Percentiles rank a stretch among this genome's conserved stretches.
These are phyloP conservation scores for Magnusiomyces suaveolens DNA, from an alignment of 1,139 yeast species.

Conservation along the genomic window DNA sequence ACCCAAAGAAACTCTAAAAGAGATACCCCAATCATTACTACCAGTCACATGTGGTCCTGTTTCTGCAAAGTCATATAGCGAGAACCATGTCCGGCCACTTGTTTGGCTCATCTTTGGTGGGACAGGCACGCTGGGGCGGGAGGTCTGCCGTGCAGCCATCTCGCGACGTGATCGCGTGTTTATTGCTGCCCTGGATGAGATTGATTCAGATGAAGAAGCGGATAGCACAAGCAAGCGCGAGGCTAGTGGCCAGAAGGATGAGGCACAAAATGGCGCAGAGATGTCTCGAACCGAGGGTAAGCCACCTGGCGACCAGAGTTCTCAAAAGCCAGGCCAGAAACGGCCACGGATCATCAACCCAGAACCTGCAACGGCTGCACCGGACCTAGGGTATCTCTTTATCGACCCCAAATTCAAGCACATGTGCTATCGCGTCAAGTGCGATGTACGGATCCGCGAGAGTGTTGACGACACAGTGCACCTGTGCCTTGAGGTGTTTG, in stretches of 20 bases:
- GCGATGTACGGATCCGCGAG: conserved; percentile 13
- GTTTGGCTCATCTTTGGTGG: conserved; percentile 16
- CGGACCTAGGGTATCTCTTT: conserved; percentile 1
- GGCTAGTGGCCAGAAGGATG: not conserved
- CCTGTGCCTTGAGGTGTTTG: conserved; percentile 9
- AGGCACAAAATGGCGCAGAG: no score
- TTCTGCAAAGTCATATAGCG: conserved; percentile 11
- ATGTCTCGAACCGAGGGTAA: no score
- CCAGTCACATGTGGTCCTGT: conserved; percentile 13
- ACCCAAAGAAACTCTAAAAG: conserved; percentile 6
- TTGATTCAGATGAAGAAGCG: not conserved
- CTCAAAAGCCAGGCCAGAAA: no score
- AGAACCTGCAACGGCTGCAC: conserved; percentile 1
- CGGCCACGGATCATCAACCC: no score
- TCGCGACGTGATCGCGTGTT: conserved; percentile 13
- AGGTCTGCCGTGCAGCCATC: conserved; percentile 12
- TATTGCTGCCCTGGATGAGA: conserved; percentile 15
- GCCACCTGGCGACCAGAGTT: no score
- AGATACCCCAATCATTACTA: conserved; percentile 11
- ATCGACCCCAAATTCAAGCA: conserved; percentile 10
- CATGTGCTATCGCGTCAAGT: conserved; percentile 12
- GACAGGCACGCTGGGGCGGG: conserved; percentile 14
- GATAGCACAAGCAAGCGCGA: no score
- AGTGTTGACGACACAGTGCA: conserved; percentile 14
- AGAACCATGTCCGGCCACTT: conserved; percentile 10